Evolutionary conservation across 805 yeast species (phyloP).

Genomic region (Yarrowia hollandica): DNA sequence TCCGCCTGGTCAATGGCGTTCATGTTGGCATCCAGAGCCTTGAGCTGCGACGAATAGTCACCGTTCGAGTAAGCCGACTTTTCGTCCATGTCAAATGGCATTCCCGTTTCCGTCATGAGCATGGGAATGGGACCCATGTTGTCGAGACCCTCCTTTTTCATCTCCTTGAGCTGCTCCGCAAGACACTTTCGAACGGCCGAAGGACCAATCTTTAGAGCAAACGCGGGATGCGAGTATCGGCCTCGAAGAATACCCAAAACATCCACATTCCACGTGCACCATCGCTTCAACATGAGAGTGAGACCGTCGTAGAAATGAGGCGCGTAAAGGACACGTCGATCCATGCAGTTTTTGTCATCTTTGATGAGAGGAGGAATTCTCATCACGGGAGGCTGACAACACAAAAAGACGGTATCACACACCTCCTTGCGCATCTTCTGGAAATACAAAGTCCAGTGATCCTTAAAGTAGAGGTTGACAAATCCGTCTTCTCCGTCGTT

Average conservation of each 20-base stretch:
- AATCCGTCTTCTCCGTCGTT: slow-evolving; percentile 48
- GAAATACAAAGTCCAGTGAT: slow-evolving; percentile 54
- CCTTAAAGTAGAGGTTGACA: slow-evolving; percentile 62
- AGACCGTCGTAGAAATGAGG: slow-evolving; percentile 93
- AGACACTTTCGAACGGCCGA: slow-evolving; percentile 67
- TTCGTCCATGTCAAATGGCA: slow-evolving; percentile 91
- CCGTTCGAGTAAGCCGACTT: slow-evolving; percentile 65
- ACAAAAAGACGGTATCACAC: slow-evolving; percentile 50
- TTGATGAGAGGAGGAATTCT: slow-evolving; percentile 69
- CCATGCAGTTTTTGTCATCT: slow-evolving; percentile 51
- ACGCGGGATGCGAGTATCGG: slow-evolving; percentile 68
- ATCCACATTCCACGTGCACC: slow-evolving; percentile 85
- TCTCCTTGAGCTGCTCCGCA: slow-evolving; percentile 60
- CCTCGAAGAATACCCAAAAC: slow-evolving; percentile 82
- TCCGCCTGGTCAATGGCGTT: slow-evolving; percentile 72
- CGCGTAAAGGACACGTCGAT: slow-evolving; percentile 63
- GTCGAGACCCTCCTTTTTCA: slow-evolving; percentile 60
- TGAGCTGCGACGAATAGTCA: slow-evolving; percentile 65
- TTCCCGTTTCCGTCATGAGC: slow-evolving; percentile 84
- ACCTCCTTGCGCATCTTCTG: slow-evolving; percentile 52
- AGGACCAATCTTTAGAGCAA: slow-evolving; percentile 70
- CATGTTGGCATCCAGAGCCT: slow-evolving; percentile 77
- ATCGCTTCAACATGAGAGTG: slow-evolving; percentile 82
- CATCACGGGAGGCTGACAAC: slow-evolving; percentile 81
- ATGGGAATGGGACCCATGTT: slow-evolving; percentile 69